A percentile compares a stretch with the other conserved stretches of the same genome.
Conservation (phyloP, 306 rosid genomes). For the Casuarina glauca region DNA sequence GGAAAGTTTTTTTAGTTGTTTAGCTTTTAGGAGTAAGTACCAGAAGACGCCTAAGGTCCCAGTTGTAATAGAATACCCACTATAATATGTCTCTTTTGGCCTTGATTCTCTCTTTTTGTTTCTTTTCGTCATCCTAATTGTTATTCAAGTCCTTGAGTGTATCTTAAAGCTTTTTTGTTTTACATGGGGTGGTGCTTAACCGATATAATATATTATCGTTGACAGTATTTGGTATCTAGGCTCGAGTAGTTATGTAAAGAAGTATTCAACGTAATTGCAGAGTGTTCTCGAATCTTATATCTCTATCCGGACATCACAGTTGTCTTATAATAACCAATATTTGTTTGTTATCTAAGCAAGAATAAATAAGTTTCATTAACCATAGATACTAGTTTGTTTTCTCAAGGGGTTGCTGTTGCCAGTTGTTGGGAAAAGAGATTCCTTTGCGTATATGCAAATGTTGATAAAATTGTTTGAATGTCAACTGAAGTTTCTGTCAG, state of each 20-base stretch:
- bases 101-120: background rate
- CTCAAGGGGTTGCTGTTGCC: background rate
- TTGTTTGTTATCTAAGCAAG: background rate
- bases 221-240: background rate
- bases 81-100: background rate
- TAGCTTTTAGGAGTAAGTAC: background rate
- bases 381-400: background rate
- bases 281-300: background rate
- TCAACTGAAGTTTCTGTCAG: background rate
- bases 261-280: background rate
- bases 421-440: background rate
- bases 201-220: slow-evolving; percentile 1
- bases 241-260: background rate
- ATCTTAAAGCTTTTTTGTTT: background rate
- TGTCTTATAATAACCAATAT: background rate
- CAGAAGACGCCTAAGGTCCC: background rate
- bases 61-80: background rate
- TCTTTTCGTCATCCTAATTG: background rate
- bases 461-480: background rate
- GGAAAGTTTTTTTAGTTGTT: background rate
- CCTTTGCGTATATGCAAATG: background rate
- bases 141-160: background rate
- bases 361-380: background rate
- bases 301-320: background rate
- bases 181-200: background rate